Evolutionary conservation across 2,329 filamentous ascomycete genomes (phyloP).

Genomic region (Fusarium hostae): DNA sequence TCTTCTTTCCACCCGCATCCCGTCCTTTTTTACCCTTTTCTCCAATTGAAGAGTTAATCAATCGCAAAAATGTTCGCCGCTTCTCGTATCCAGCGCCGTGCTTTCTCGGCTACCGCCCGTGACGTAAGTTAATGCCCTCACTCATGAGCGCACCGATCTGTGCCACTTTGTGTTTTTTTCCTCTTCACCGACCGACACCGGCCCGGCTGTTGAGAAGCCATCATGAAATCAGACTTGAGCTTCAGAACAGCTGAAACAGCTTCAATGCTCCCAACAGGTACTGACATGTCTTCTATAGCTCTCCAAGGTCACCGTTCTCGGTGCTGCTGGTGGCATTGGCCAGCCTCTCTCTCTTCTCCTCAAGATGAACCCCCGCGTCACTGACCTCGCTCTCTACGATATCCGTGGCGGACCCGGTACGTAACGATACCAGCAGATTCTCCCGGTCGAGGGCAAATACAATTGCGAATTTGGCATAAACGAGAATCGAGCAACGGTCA

Average conservation of each 20-base stretch:
- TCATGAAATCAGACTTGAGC: not conserved
- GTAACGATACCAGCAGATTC: conserved; percentile 47
- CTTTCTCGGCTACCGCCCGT: conserved; percentile 82
- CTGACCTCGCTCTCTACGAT: conserved; percentile 96
- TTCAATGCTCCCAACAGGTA: not conserved
- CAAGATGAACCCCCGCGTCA: conserved; percentile 97
- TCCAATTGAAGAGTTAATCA: conserved; percentile 38
- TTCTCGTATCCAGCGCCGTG: conserved; percentile 76
- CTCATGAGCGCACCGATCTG: conserved; percentile 13
- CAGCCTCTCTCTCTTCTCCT: conserved; percentile 97
- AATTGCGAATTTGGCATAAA: conserved; percentile 6
- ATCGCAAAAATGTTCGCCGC: conserved; percentile 76
- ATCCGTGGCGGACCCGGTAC: conserved; percentile 92
- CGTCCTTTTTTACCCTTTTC: conserved; percentile 40
- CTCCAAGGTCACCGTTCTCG: conserved; percentile 97
- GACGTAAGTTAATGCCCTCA: conserved; percentile 66
- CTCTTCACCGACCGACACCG: conserved; percentile 35
- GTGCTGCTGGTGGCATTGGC: conserved; percentile 97
- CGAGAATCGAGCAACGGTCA: not conserved
- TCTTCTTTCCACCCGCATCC: conserved; percentile 36
- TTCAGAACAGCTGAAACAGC: not conserved
- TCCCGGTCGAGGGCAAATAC: not conserved
- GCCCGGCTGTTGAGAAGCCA: conserved; percentile 17
- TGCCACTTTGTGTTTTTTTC: conserved; percentile 10
- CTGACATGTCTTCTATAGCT: conserved; percentile 65